Base-by-base conservation (phyloP, 1,139 yeast species). In the Saccharomyces hybrid region DNA sequence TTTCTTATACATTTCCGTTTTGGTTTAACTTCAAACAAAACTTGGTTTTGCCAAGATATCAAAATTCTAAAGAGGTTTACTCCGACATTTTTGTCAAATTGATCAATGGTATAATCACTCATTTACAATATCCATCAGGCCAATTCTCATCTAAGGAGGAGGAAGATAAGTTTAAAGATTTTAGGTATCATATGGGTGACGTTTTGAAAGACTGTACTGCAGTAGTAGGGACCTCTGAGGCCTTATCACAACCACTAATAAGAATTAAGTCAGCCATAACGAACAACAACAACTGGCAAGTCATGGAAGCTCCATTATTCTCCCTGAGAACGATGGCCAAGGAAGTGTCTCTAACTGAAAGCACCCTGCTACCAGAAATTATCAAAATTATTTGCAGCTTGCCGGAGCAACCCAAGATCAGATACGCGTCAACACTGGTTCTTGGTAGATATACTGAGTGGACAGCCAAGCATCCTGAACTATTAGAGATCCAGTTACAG, bases 121-220 rank as follows among this genome's bases (percentile, higher is more conserved):
- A 87, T 67, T 75, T 95, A 60, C 81, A 83, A 54, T 91, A 91
- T 69, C 99, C 98, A 7, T 70, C 75, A 14, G 77, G 74, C 2
- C 71, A 69, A 2, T 70, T 72, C 57, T 60, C 68, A 1, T 64
- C 65, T 16, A 72, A 70, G 50, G 97, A 90, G 69, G 88, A 83
- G 56, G 97, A 90, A 68, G 99, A 93, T 66, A 88, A 88, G 69
- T 95, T 95, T 70, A 84, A 88, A 65, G 95, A 89, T 55, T 93
- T 91, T 71, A 78, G 99, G 64, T 95, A 93, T 71, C 97, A 90
- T 59, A 88, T 93, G 88, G 98, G 98, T 31, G 98, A 93, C 69
- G 96, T 93, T 11, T 75, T 95, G 59, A 95, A 93, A 67, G 97
- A 91, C 69, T 90, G 98, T 72, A 88, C 97, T 63, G 87, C 88